phyloP scores from a whole-genome alignment of 148 eudicot genomes.

The Heliosperma pusillum region DNA sequence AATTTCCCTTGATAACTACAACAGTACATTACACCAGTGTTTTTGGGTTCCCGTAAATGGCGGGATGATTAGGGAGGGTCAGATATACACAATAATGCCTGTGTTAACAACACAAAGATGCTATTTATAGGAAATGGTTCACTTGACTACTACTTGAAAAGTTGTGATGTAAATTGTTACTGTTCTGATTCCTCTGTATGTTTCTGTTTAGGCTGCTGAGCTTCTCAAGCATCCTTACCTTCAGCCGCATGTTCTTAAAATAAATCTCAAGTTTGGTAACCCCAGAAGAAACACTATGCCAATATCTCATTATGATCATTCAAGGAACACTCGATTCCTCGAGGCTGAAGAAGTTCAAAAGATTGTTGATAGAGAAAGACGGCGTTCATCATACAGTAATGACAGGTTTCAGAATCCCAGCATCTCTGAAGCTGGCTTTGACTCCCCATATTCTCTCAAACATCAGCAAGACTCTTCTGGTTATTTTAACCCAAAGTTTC shows the following conservation, averaged over 20 bases:
- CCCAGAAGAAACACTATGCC: conserved; percentile 69
- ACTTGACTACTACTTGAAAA: too few relatives aligned
- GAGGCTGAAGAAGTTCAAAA: conserved; percentile 44
- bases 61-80: too few relatives aligned
- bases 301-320: conserved; percentile 37
- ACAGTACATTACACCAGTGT: too few relatives aligned
- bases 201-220: conserved; percentile 65
- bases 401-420: conserved; percentile 92
- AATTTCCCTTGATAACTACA: too few relatives aligned
- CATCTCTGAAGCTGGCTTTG: conserved; percentile 66
- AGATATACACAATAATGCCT: too few relatives aligned
- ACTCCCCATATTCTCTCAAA: conserved; percentile 47
- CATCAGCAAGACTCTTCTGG: conserved; percentile 39
- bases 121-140: too few relatives aligned
- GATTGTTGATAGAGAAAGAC: conserved; percentile 41
- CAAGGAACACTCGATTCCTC: conserved; percentile 42
- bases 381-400: conserved; percentile 53
- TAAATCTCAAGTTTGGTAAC: conserved; percentile 50
- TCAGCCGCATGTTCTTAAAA: conserved; percentile 57
- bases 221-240: conserved; percentile 80
- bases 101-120: too few relatives aligned
- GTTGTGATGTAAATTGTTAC: too few relatives aligned
- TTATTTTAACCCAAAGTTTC: conserved; percentile 34
- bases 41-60: too few relatives aligned
- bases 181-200: conserved; percentile 1